phyloP scores from a whole-genome alignment of 768 basidiomycete genomes.

The Phaeotremella fagi region DNA sequence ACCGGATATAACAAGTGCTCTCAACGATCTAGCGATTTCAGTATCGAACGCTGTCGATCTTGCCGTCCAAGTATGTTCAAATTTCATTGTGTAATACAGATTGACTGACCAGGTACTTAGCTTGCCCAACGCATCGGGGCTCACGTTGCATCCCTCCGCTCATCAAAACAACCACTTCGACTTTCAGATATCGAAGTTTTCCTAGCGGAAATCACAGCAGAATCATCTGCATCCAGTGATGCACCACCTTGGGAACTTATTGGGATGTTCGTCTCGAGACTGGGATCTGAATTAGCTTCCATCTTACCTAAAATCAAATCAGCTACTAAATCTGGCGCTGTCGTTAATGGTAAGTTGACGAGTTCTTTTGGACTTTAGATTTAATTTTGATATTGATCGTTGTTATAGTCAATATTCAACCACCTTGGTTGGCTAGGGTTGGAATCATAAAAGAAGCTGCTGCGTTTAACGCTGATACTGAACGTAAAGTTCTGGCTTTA shows the following conservation, averaged over 20 bases:
- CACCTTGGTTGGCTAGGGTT: constrained; percentile 81
- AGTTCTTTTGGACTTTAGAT: constrained; percentile 31
- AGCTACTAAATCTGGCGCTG: constrained; percentile 69
- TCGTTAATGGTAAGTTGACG: constrained; percentile 76
- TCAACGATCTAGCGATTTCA: constrained; percentile 34
- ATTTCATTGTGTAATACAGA: background rate
- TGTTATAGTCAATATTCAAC: constrained; percentile 52
- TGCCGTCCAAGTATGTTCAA: constrained; percentile 68
- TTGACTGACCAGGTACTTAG: constrained; percentile 49
- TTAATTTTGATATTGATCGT: background rate
- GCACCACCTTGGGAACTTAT: constrained; percentile 73
- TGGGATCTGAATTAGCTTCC: constrained; percentile 66
- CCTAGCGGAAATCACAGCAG: constrained; percentile 65
- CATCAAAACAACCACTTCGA: constrained; percentile 72
- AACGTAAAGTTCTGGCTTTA: constrained; percentile 75
- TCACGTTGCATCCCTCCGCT: constrained; percentile 74
- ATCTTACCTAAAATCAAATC: constrained; percentile 57
- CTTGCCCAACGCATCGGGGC: constrained; percentile 84
- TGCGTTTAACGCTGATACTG: constrained; percentile 85
- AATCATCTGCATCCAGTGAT: constrained; percentile 62
- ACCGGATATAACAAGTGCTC: constrained; percentile 26
- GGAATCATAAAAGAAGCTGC: constrained; percentile 75
- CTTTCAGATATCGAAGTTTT: constrained; percentile 65
- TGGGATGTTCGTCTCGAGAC: constrained; percentile 61
- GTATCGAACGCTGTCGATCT: constrained; percentile 83